phyloP scores from a whole-genome alignment of 768 basidiomycete genomes.

The Lactarius hatsudake region DNA sequence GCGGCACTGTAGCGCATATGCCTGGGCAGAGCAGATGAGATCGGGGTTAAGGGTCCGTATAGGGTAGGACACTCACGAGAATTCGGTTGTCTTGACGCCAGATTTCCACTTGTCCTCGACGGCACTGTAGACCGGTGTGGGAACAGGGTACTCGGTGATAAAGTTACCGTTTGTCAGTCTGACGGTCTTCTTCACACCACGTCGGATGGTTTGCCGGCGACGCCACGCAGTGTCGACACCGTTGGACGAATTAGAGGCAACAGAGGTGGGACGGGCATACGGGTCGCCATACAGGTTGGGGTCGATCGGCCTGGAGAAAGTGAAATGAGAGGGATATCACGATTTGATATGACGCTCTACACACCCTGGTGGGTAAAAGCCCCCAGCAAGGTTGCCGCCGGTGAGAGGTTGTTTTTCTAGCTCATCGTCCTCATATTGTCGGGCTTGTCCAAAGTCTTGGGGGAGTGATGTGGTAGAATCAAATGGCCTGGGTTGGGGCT shows the following conservation, averaged over 20 bases:
- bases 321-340: conserved; percentile 2
- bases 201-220: conserved; percentile 87
- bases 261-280: conserved; percentile 48
- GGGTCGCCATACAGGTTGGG: conserved; percentile 67
- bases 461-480: conserved; percentile 57
- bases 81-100: conserved; percentile 73
- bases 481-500: conserved; percentile 54
- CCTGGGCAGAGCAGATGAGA: conserved; percentile 36
- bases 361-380: conserved; percentile 76
- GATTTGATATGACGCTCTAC: conserved; percentile 32
- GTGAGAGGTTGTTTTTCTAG: conserved; percentile 77
- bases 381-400: conserved; percentile 53
- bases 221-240: conserved; percentile 46
- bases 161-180: conserved; percentile 92
- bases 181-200: conserved; percentile 91
- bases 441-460: conserved; percentile 44
- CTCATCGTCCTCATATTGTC: conserved; percentile 61
- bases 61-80: conserved; percentile 61
- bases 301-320: conserved; percentile 39
- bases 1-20: conserved; percentile 96
- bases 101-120: conserved; percentile 76
- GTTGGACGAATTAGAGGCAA: conserved; percentile 37
- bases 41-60: not conserved
- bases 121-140: conserved; percentile 77
- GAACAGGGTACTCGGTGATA: conserved; percentile 86